Evolutionary conservation across 208 protist species (phyloP).

Genomic region (Endotrypanum monterogeii): DNA sequence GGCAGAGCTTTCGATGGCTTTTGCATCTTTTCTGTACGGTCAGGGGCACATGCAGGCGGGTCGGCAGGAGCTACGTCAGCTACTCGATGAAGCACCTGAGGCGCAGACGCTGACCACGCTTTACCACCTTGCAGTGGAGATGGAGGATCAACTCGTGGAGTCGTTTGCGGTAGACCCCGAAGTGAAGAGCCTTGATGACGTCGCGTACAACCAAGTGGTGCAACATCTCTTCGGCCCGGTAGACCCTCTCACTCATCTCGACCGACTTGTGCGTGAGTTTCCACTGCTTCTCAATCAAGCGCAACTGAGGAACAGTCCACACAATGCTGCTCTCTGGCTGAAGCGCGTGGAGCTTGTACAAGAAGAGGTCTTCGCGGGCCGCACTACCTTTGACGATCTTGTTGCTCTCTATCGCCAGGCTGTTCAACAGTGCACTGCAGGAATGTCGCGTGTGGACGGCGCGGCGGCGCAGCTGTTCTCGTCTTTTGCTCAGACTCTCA

Average conservation of each 20-base stretch:
- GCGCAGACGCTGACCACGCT: slow-evolving; percentile 41
- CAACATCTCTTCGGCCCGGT: slow-evolving; percentile 30
- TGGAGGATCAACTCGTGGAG: slow-evolving; percentile 80
- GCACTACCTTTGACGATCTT: slow-evolving; percentile 33
- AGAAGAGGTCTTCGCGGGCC: slow-evolving; percentile 44
- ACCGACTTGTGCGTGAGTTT: slow-evolving; percentile 42
- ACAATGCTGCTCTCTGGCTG: slow-evolving; percentile 63
- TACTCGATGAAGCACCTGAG: slow-evolving; percentile 59
- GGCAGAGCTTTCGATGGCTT: slow-evolving; percentile 46
- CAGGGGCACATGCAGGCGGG: slow-evolving; percentile 64
- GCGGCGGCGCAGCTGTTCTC: slow-evolving; percentile 68
- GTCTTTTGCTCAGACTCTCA: slow-evolving; percentile 43
- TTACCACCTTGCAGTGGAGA: slow-evolving; percentile 56
- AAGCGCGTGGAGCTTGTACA: slow-evolving; percentile 76
- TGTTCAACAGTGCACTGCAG: slow-evolving; percentile 66
- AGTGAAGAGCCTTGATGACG: slow-evolving; percentile 37
- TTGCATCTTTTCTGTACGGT: slow-evolving; percentile 67
- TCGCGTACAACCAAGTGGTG: slow-evolving; percentile 22
- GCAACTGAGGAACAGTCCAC: slow-evolving; percentile 52
- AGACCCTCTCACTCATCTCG: slow-evolving; percentile 47
- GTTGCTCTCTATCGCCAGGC: slow-evolving; percentile 59
- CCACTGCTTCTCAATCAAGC: slow-evolving; percentile 70
- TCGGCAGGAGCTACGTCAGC: slow-evolving; percentile 36
- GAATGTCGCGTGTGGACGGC: slow-evolving; percentile 44
- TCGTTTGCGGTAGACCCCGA: slow-evolving; percentile 59